Percentiles rank a stretch among this genome's conserved stretches.
Evolutionary conservation across 306 rosid genomes (phyloP).

Genomic region (Carpinus viminea): DNA sequence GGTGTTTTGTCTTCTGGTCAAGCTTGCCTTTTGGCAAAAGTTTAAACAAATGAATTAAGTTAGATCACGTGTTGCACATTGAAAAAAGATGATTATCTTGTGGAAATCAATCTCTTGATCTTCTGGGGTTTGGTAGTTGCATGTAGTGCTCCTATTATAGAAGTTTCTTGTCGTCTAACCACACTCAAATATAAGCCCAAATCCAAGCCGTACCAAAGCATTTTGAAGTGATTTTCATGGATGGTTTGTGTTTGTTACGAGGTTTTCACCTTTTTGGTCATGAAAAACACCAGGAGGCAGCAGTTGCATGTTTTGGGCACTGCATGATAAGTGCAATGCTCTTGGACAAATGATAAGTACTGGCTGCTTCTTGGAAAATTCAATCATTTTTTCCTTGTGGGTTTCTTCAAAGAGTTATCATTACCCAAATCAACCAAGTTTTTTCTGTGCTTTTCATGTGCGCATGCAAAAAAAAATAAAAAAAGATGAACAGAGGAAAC

Average conservation of each 20-base stretch:
- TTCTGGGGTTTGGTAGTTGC: not conserved
- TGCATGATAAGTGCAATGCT: not conserved
- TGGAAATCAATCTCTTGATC: not conserved
- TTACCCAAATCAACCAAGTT: conserved; percentile 23
- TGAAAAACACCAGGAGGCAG: not conserved
- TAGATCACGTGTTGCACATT: conserved; percentile 17
- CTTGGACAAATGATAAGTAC: not conserved
- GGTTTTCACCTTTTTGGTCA: not conserved
- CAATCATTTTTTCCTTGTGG: not conserved
- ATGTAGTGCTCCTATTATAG: not conserved
- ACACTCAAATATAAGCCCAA: not conserved
- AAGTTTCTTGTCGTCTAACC: conserved; percentile 5
- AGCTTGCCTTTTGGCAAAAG: conserved; percentile 1
- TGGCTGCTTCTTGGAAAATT: not conserved
- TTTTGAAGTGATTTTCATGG: not conserved
- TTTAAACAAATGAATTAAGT: conserved; percentile 4
- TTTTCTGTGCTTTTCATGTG: conserved; percentile 18
- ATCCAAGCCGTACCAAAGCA: not conserved
- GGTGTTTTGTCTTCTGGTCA: not conserved
- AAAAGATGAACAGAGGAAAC: conserved; percentile 17
- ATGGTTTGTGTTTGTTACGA: not conserved
- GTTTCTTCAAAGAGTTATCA: not conserved
- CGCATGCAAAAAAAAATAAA: not conserved
- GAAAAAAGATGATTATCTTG: conserved; percentile 22
- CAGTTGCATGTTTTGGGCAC: not conserved